A percentile compares a stretch with the other conserved stretches of the same genome.
phyloP scores from a whole-genome alignment of 257 asterid genomes.

The Solanum lignicaule region DNA sequence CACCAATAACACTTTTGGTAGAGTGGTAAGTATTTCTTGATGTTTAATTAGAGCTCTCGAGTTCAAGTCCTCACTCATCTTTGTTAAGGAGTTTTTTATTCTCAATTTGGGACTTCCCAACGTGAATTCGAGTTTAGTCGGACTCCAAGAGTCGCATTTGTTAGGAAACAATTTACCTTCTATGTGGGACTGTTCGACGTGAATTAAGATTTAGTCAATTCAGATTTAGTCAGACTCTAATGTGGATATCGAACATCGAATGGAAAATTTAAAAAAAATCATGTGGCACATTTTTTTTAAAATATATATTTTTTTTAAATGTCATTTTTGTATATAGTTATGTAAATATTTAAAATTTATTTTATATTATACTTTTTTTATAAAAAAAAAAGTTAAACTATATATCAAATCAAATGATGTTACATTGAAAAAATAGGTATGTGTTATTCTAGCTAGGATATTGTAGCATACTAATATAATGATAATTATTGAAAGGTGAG shows the following conservation, averaged over 20 bases:
- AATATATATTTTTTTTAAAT: no score
- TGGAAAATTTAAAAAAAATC: no score
- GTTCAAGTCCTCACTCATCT: no score
- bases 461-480: not conserved
- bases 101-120: fast-evolving
- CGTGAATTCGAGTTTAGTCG: no score
- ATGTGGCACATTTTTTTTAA: not conserved
- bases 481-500: not conserved
- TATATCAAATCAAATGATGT: not conserved
- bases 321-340: not conserved
- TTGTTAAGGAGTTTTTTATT: no score
- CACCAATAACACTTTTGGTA: fast-evolving
- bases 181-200: no score
- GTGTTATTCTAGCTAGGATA: not conserved
- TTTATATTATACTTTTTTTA: not conserved
- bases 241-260: fast-evolving
- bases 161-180: no score
- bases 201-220: fast-evolving
- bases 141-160: not conserved
- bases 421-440: not conserved
- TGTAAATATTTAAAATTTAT: not conserved
- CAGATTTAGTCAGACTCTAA: fast-evolving
- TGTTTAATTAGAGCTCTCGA: fast-evolving
- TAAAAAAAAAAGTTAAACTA: not conserved
- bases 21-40: not conserved